Percentiles rank a stretch among this genome's conserved stretches.
Evolutionary conservation across 1,139 yeast species (phyloP).

Genomic region (Taphrina pruni): DNA sequence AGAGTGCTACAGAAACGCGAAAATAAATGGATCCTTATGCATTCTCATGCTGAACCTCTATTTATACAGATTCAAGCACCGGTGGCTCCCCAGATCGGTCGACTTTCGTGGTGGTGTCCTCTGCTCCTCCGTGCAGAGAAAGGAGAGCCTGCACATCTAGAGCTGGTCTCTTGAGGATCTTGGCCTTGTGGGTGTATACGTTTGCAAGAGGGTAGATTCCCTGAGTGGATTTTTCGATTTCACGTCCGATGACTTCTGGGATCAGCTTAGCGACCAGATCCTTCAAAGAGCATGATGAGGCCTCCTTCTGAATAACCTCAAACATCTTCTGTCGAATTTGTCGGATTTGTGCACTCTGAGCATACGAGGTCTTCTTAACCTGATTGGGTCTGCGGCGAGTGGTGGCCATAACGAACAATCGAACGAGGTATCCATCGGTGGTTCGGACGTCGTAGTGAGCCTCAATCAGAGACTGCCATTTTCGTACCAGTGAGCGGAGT

Average conservation of each 20-base stretch:
- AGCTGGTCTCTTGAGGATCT: constrained; percentile 89
- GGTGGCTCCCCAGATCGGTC: constrained; percentile 80
- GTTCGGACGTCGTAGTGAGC: constrained; percentile 92
- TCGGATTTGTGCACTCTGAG: constrained; percentile 88
- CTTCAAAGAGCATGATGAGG: constrained; percentile 79
- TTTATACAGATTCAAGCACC: constrained; percentile 79
- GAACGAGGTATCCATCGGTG: constrained; percentile 84
- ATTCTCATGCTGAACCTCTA: constrained; percentile 14
- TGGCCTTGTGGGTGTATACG: constrained; percentile 90
- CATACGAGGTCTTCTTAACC: constrained; percentile 88
- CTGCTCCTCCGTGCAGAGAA: constrained; percentile 84
- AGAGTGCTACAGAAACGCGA: constrained; percentile 27
- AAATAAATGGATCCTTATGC: constrained; percentile 11
- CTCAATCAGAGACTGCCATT: constrained; percentile 92
- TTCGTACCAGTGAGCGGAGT: constrained; percentile 87
- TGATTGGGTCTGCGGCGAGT: constrained; percentile 90
- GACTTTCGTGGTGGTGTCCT: constrained; percentile 85
- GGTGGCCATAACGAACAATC: constrained; percentile 90
- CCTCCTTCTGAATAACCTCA: constrained; percentile 86
- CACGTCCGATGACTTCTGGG: constrained; percentile 91
- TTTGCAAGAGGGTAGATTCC: constrained; percentile 87
- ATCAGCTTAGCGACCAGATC: constrained; percentile 87
- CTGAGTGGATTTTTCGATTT: constrained; percentile 84
- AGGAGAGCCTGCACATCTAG: constrained; percentile 86
- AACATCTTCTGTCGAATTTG: constrained; percentile 84